Conservation (phyloP, 768 basidiomycete species). For the Mycena galopus region DNA sequence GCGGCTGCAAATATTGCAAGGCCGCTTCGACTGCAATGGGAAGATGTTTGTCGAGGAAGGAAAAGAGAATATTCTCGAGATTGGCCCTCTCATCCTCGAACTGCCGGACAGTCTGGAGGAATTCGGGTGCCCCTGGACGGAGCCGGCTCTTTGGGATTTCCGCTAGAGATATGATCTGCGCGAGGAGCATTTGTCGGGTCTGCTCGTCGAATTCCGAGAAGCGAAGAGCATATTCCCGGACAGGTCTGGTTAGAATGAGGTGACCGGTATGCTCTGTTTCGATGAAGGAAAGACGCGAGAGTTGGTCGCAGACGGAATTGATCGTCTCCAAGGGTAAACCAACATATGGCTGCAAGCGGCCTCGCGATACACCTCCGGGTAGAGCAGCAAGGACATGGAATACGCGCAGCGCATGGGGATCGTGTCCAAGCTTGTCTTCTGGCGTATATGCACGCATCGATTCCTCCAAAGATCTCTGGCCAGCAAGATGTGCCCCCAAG, state of each 20-base stretch:
- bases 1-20: slow-evolving; percentile 12
- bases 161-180: slow-evolving; percentile 7
- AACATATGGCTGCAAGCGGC: slow-evolving; percentile 6
- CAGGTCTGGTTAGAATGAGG: slow-evolving; percentile 9
- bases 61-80: slow-evolving; percentile 15
- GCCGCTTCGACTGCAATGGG: slow-evolving; percentile 9
- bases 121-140: slow-evolving; percentile 12
- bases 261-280: slow-evolving; percentile 7
- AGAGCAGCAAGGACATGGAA: slow-evolving; percentile 15
- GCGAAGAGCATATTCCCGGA: slow-evolving; percentile 7
- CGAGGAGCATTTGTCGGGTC: slow-evolving; percentile 15
- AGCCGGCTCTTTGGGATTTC: slow-evolving; percentile 14
- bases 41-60: slow-evolving; percentile 4
- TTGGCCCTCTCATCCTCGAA: slow-evolving; percentile 13
- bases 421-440: slow-evolving; percentile 11
- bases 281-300: background rate
- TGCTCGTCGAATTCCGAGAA: slow-evolving; percentile 15
- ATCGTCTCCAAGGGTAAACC: slow-evolving; percentile 11
- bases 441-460: slow-evolving; percentile 15
- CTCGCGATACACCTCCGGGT: slow-evolving; percentile 10
- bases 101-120: slow-evolving; percentile 1
- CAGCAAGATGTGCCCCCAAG: slow-evolving; percentile 1
- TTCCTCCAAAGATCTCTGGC: slow-evolving; percentile 11
- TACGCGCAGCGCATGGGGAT: slow-evolving; percentile 17
- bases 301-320: slow-evolving; percentile 12